Base-by-base conservation (phyloP, 2,329 filamentous ascomycete species). In the Sphaerulina musiva region DNA sequence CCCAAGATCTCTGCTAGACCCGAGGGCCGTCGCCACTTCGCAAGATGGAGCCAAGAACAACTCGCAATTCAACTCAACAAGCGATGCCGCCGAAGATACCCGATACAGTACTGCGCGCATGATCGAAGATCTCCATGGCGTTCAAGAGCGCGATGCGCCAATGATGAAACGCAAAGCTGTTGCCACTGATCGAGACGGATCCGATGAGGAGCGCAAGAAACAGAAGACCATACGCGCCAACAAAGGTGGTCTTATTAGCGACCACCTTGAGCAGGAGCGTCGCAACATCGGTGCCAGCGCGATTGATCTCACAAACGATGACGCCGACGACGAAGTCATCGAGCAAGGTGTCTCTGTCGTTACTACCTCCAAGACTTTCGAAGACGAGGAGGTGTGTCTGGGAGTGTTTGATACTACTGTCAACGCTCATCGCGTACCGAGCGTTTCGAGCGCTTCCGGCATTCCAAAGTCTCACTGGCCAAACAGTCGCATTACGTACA, bases 41-140 rank as follows among this genome's bases (percentile, higher is more conserved):
- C 48, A 38, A 55, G 29, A 46, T 43, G 45, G 34, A 38, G 5
- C 10, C 42, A 8, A 20, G 17, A 26, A 26, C 42, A 3, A 29
- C 8, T 26, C 8, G 17, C 42, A 11, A 23, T 11, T 20, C 20
- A 20, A 38, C 1, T 17, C 42, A 3, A 34, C 40, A 10, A 43
- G 52, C 29, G 45, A 52, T 14, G 38, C 34, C 7, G 10, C 44
- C 14, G 39, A 44, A 11, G 36, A 45, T 26, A 26, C 20, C 26
- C 47, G 49, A 6, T 20, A 52, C 12, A 80, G 81, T 26, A 78
- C 82, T 61, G 76, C 78, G 8, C 72, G 73, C 52, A 81, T 90
- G 73, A 81, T 95, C 44, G 88, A 95, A 69, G 80, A 82, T 32
- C 77, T 90, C 67, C 88, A 91, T 68, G 84, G 85, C 60, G 80